These are phyloP conservation scores for Caryopteris hybrid DNA, from an alignment of 305 asterid genomes.

Conservation along the genomic window DNA sequence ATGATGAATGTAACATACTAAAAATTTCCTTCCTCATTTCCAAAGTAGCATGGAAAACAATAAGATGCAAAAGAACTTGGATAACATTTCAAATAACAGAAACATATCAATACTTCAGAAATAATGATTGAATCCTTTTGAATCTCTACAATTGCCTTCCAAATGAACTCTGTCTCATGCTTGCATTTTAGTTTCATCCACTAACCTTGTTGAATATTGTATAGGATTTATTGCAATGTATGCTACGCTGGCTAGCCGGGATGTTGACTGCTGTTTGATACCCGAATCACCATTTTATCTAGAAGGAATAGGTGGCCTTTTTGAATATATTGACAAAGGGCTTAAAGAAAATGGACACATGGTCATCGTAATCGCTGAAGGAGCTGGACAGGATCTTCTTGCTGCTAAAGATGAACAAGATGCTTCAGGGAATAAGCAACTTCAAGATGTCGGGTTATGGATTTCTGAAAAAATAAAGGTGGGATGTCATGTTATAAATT, in stretches of 20 bases:
- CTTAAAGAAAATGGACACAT: constrained; percentile 75
- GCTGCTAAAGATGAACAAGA: constrained; percentile 50
- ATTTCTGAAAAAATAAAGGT: constrained; percentile 68
- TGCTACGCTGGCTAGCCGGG: constrained; percentile 84
- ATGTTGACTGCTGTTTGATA: constrained; percentile 79
- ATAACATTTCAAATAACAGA: constrained; percentile 5
- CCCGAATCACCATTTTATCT: constrained; percentile 74
- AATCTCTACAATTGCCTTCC: constrained; percentile 2
- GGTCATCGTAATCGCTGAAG: constrained; percentile 81
- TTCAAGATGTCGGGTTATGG: constrained; percentile 78
- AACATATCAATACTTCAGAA: not conserved
- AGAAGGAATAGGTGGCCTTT: constrained; percentile 68
- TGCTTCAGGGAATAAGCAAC: constrained; percentile 70
- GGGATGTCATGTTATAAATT: constrained; percentile 4
- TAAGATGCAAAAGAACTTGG: not conserved
- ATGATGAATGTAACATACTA: not conserved
- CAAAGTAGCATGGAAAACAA: not conserved
- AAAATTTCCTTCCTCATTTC: not conserved
- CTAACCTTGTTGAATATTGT: constrained; percentile 13
- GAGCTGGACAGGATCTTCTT: constrained; percentile 80
- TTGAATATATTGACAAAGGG: constrained; percentile 47
- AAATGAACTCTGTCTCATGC: not conserved
- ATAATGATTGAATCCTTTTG: not conserved
- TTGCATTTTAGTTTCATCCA: constrained; percentile 14
- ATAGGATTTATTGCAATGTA: constrained; percentile 77